Evolutionary conservation across 805 yeast species (phyloP).

Genomic region (Wilhelminamyces savonicus): DNA sequence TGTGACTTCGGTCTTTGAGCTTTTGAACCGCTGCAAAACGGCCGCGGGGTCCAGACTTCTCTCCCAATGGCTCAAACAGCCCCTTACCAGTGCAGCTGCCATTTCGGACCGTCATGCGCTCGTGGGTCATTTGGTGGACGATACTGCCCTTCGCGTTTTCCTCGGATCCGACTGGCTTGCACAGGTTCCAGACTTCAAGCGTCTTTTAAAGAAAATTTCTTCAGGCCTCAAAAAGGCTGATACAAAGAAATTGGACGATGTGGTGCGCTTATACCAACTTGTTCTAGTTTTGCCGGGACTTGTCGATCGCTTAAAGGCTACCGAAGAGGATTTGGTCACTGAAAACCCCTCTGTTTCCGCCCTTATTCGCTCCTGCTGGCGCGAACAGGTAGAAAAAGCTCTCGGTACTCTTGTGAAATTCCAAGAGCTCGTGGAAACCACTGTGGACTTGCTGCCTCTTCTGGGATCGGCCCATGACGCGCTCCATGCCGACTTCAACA

Average conservation of each 20-base stretch:
- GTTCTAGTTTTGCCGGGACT: conserved; percentile 66
- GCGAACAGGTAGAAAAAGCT: conserved; percentile 45
- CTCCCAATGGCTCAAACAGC: conserved; percentile 95
- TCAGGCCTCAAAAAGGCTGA: conserved; percentile 27
- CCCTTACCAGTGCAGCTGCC: conserved; percentile 58
- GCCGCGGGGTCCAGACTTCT: conserved; percentile 83
- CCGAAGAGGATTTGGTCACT: conserved; percentile 29
- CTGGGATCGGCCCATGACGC: conserved; percentile 30
- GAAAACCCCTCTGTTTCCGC: conserved; percentile 14
- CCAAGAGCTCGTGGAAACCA: conserved; percentile 85
- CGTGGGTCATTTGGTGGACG: conserved; percentile 69
- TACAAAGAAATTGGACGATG: conserved; percentile 74
- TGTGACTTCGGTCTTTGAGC: conserved; percentile 61
- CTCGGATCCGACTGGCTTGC: conserved; percentile 62
- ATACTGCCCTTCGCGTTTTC: conserved; percentile 57
- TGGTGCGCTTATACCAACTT: conserved; percentile 81
- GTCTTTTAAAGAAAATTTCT: conserved; percentile 62
- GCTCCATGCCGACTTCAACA: conserved; percentile 64
- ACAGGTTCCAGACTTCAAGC: conserved; percentile 76
- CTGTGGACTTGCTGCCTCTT: conserved; percentile 79
- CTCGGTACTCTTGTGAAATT: conserved; percentile 54
- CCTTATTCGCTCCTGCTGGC: conserved; percentile 49
- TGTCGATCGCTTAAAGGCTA: conserved; percentile 42
- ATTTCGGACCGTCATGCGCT: conserved; percentile 66
- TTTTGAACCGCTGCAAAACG: conserved; percentile 83